Percentiles rank a stretch among this genome's conserved stretches.
These are phyloP conservation scores for Sporothrix euskadiensis DNA, from an alignment of 2,329 filamentous ascomycete genomes.

Conservation along the genomic window DNA sequence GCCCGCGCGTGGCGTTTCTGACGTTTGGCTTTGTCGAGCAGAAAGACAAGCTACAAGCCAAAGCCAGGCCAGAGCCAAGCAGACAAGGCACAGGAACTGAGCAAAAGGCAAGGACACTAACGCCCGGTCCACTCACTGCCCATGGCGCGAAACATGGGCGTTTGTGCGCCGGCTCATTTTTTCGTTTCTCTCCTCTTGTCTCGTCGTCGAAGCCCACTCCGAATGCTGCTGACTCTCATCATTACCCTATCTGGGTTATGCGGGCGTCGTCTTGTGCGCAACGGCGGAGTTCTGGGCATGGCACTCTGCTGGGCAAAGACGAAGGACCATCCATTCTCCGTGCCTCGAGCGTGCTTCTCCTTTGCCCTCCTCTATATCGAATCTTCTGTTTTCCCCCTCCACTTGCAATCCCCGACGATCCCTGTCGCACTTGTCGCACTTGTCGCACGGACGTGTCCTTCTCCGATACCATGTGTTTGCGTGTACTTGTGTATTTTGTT, in stretches of 20 bases:
- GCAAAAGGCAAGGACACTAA: not conserved
- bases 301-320: no score
- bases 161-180: not conserved
- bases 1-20: not conserved
- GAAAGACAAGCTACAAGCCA: not conserved
- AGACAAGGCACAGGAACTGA: not conserved
- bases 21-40: not conserved
- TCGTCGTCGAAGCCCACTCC: not conserved
- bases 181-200: not conserved
- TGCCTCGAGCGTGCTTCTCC: not conserved
- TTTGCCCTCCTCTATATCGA: not conserved
- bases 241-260: slow-evolving; percentile 4
- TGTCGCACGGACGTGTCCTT: not conserved
- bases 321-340: not conserved
- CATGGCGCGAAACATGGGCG: not conserved
- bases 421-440: slow-evolving; percentile 7
- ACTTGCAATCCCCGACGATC: not conserved
- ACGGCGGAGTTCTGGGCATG: not conserved
- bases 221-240: slow-evolving; percentile 5
- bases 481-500: not conserved
- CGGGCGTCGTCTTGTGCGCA: slow-evolving; percentile 1
- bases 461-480: not conserved
- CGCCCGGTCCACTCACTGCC: not conserved
- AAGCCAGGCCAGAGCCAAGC: not conserved
- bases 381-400: not conserved